Evolutionary conservation across 352 stramenopile species (phyloP).

Genomic region (Phytophthora europaea): DNA sequence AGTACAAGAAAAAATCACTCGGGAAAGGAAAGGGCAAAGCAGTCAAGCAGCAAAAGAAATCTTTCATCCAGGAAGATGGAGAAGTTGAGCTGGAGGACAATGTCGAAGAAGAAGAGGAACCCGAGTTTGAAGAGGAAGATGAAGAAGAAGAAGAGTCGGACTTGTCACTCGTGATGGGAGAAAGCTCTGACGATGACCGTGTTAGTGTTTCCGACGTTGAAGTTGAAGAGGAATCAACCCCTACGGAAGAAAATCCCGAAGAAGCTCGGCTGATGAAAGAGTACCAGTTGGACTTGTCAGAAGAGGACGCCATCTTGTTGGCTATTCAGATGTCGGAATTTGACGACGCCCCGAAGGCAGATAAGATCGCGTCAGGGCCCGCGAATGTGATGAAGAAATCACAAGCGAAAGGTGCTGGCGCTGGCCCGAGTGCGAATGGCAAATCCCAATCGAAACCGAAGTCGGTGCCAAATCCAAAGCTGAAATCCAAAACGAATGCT

Average conservation of each 20-base stretch:
- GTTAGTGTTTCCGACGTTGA: conserved; percentile 52
- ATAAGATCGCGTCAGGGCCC: background rate
- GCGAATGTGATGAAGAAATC: background rate
- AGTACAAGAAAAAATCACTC: conserved; percentile 48
- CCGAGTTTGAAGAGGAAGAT: conserved; percentile 53
- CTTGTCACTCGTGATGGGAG: conserved; percentile 55
- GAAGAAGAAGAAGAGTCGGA: conserved; percentile 59
- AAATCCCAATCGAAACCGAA: conserved; percentile 8
- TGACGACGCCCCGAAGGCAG: conserved; percentile 18
- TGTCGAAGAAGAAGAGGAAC: conserved; percentile 54
- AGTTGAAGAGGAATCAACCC: conserved; percentile 37
- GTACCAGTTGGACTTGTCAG: conserved; percentile 77
- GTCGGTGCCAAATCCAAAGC: background rate
- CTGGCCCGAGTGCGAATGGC: background rate
- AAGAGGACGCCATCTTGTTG: conserved; percentile 76
- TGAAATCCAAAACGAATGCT: conserved; percentile 5
- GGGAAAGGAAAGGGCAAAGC: conserved; percentile 32
- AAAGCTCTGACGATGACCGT: conserved; percentile 76
- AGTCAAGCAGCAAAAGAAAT: conserved; percentile 30
- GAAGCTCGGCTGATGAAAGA: conserved; percentile 62
- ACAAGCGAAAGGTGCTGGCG: conserved; percentile 1
- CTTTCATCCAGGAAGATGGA: conserved; percentile 42
- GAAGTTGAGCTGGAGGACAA: conserved; percentile 43
- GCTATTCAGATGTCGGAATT: conserved; percentile 71
- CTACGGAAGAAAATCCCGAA: conserved; percentile 40